phyloP scores from a whole-genome alignment of 225 moss, liverwort and hornwort species.

The Pseudoscleropodium purum region DNA sequence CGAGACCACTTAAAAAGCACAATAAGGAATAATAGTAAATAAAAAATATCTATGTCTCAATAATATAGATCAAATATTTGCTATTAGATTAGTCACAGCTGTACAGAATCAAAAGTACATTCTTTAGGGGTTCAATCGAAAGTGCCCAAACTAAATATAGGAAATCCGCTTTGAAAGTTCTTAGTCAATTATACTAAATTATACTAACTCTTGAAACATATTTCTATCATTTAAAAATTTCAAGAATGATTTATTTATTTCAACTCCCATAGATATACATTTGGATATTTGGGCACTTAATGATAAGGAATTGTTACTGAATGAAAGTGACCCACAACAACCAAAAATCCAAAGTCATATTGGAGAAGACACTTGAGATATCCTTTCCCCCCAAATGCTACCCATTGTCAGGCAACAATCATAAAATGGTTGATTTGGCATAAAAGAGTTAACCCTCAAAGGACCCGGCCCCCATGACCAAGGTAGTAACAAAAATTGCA shows the following conservation, averaged over 20 bases:
- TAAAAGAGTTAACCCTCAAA: not conserved
- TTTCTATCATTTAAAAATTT: not conserved
- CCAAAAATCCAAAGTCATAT: not conserved
- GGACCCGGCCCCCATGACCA: no score
- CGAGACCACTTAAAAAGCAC: not conserved
- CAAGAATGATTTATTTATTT: not conserved
- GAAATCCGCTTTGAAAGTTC: not conserved
- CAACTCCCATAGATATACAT: not conserved
- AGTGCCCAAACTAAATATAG: not conserved
- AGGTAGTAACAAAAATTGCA: not conserved
- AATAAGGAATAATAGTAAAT: not conserved
- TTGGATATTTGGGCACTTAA: not conserved
- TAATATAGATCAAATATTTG: not conserved
- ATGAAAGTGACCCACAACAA: not conserved
- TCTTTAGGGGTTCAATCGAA: no score
- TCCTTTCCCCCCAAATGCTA: not conserved
- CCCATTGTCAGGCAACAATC: not conserved
- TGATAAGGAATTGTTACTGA: not conserved
- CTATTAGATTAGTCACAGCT: not conserved
- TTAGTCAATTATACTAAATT: not conserved
- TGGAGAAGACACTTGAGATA: not conserved
- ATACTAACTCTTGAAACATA: not conserved
- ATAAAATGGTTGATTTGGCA: not conserved
- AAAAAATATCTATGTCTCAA: not conserved
- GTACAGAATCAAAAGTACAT: not conserved